Evolutionary conservation across 768 basidiomycete genomes (phyloP).

Genomic region (Rickenella mellea): DNA sequence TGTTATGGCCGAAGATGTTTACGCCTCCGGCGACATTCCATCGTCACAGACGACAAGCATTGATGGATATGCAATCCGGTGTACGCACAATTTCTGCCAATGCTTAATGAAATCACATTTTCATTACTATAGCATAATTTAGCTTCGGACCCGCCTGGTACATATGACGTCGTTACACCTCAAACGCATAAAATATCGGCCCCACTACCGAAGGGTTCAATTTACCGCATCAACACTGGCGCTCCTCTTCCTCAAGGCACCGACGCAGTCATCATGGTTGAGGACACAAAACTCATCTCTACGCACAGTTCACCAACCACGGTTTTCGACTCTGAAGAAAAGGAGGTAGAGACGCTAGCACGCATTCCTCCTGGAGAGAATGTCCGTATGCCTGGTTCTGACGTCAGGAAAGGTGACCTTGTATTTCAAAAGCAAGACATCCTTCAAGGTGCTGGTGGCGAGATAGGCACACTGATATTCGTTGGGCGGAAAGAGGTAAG

Average conservation of each 20-base stretch:
- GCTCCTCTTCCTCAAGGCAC: slow-evolving; percentile 67
- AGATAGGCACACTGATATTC: slow-evolving; percentile 75
- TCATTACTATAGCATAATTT: neutral
- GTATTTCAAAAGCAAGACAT: slow-evolving; percentile 55
- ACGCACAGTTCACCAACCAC: slow-evolving; percentile 28
- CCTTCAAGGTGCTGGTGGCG: slow-evolving; percentile 62
- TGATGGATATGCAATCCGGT: slow-evolving; percentile 78
- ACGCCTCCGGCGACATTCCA: slow-evolving; percentile 58
- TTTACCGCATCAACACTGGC: slow-evolving; percentile 81
- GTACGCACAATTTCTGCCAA: slow-evolving; percentile 27
- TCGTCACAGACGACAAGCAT: slow-evolving; percentile 65
- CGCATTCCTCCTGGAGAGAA: slow-evolving; percentile 62
- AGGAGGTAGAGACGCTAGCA: slow-evolving; percentile 56
- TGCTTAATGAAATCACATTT: too few relatives aligned
- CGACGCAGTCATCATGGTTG: slow-evolving; percentile 86
- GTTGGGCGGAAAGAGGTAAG: slow-evolving; percentile 64
- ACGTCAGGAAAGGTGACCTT: slow-evolving; percentile 57
- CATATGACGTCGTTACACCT: slow-evolving; percentile 59
- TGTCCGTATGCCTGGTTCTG: slow-evolving; percentile 63
- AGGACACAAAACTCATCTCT: slow-evolving; percentile 74
- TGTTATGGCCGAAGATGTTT: slow-evolving; percentile 68
- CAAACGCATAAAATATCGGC: slow-evolving; percentile 24
- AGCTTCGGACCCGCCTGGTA: slow-evolving; percentile 59
- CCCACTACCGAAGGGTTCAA: slow-evolving; percentile 36
- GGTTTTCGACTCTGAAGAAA: slow-evolving; percentile 48